Percentiles rank a stretch among this genome's conserved stretches.
phyloP scores from a whole-genome alignment of 139 green algal genomes.

The Micractinium conductrix region DNA sequence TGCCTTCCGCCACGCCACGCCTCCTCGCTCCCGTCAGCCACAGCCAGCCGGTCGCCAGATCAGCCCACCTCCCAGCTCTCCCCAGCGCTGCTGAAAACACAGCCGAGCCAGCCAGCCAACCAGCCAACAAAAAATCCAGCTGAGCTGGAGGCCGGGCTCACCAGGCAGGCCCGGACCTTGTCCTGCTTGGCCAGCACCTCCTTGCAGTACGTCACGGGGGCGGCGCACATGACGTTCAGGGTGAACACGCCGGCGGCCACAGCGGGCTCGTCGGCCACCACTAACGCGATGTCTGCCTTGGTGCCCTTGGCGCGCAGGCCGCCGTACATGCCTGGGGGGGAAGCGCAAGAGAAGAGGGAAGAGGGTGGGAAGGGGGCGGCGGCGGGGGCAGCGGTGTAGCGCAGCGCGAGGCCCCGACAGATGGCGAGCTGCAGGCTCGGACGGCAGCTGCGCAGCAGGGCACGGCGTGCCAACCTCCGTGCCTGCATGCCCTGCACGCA shows the following conservation, averaged over 20 bases:
- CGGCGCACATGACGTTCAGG: conserved; percentile 94
- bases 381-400: background rate
- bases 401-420: background rate
- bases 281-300: conserved; percentile 93
- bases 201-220: conserved; percentile 94
- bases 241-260: conserved; percentile 92
- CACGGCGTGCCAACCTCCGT: background rate
- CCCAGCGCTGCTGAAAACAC: too few relatives aligned
- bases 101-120: too few relatives aligned
- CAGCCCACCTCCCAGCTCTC: too few relatives aligned
- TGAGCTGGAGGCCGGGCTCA: too few relatives aligned
- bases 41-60: too few relatives aligned
- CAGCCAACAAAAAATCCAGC: too few relatives aligned
- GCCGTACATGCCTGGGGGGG: conserved; percentile 80
- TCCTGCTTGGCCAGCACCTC: conserved; percentile 77
- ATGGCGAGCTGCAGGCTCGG: background rate
- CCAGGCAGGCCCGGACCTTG: conserved; percentile 72
- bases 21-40: too few relatives aligned
- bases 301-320: conserved; percentile 79
- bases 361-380: conserved; percentile 30
- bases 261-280: conserved; percentile 82
- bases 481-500: background rate
- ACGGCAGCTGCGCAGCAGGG: background rate
- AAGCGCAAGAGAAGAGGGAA: background rate
- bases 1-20: too few relatives aligned